Evolutionary conservation across 192 early-diverging fungal species (phyloP).

Genomic region (Dissophora globulifera): DNA sequence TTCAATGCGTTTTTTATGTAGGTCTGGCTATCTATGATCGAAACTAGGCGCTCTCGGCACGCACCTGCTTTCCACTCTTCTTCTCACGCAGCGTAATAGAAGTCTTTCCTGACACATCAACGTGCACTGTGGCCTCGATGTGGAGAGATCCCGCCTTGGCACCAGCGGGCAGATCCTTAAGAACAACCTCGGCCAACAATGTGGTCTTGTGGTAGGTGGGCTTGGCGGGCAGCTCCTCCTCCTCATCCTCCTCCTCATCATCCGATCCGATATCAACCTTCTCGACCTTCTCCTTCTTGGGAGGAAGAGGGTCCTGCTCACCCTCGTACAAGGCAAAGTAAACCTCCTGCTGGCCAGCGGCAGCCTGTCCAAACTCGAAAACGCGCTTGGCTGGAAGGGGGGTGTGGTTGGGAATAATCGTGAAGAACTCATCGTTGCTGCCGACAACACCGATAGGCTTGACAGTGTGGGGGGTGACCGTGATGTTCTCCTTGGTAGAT

Average conservation of each 20-base stretch:
- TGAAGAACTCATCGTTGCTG: conserved; percentile 76
- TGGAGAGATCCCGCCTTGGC: conserved; percentile 58
- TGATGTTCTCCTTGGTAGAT: conserved; percentile 60
- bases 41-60: conserved; percentile 49
- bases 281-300: conserved; percentile 59
- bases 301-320: conserved; percentile 61
- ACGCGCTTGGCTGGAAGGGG: conserved; percentile 86
- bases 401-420: conserved; percentile 84
- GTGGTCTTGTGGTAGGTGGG: conserved; percentile 55
- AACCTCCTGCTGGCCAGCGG: conserved; percentile 72
- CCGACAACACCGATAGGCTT: conserved; percentile 84
- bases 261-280: conserved; percentile 57
- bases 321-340: conserved; percentile 90
- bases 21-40: conserved; percentile 21
- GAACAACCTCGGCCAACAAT: conserved; percentile 74
- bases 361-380: conserved; percentile 75
- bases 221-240: conserved; percentile 57
- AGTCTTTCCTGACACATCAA: conserved; percentile 59
- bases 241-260: conserved; percentile 65
- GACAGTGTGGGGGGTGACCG: conserved; percentile 67
- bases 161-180: conserved; percentile 65
- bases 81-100: conserved; percentile 64
- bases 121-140: conserved; percentile 62
- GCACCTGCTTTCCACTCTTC: conserved; percentile 59
- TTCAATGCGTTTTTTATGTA: neutral